Conservation (phyloP, 345 rosid genomes). For the Murraya paniculata region DNA sequence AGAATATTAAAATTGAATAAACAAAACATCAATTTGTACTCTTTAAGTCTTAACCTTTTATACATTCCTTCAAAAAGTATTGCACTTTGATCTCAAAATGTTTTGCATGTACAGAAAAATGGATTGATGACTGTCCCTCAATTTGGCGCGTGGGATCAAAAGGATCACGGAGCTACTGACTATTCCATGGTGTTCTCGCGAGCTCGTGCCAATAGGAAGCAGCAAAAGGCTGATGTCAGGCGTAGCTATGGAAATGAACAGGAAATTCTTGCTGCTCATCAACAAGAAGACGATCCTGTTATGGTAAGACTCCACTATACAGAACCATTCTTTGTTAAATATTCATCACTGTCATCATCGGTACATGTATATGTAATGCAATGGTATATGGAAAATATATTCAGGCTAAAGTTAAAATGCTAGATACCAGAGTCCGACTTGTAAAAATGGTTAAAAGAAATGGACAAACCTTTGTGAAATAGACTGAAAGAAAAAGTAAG, state of each 20-base stretch:
- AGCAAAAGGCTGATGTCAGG: slow-evolving; percentile 41
- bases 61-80: no score
- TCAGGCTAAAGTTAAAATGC: neutral
- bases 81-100: no score
- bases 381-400: neutral
- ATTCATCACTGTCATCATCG: neutral
- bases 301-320: slow-evolving; percentile 33
- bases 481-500: neutral
- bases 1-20: no score
- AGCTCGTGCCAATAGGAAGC: slow-evolving; percentile 76
- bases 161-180: slow-evolving; percentile 38
- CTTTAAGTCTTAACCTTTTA: no score
- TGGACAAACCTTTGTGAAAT: no score
- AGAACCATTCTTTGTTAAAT: neutral
- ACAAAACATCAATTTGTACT: no score
- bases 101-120: slow-evolving; percentile 25
- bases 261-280: slow-evolving; percentile 34
- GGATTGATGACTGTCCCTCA: slow-evolving; percentile 61
- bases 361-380: neutral
- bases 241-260: slow-evolving; percentile 55
- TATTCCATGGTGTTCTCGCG: slow-evolving; percentile 62
- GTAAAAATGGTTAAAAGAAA: neutral
- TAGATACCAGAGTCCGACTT: slow-evolving; percentile 14
- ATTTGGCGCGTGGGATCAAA: slow-evolving; percentile 82
- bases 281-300: slow-evolving; percentile 44